These are phyloP conservation scores for Fomitiporia mediterranea DNA, from an alignment of 1,284 basidiomycete species.

Conservation along the genomic window DNA sequence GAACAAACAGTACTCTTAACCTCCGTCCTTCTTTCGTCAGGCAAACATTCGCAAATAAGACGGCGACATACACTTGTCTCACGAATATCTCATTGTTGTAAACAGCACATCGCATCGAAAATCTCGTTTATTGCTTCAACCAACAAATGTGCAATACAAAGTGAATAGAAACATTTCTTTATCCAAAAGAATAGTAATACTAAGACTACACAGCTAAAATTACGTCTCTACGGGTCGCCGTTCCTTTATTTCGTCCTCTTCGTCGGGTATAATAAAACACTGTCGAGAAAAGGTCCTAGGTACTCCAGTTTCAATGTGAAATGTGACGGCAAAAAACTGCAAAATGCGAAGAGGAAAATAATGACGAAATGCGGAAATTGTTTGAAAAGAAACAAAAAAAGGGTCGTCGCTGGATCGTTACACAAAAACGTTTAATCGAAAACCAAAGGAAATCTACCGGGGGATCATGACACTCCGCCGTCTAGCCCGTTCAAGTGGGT, in stretches of 20 bases:
- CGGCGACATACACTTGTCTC: too few relatives aligned
- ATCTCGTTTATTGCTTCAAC: too few relatives aligned
- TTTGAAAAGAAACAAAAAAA: not conserved
- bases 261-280: not conserved
- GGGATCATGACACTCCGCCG: constrained; percentile 9
- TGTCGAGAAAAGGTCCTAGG: too few relatives aligned
- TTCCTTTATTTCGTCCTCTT: too few relatives aligned
- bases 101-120: too few relatives aligned
- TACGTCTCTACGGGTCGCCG: not conserved
- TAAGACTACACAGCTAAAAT: not conserved
- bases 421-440: not conserved
- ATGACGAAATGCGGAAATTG: too few relatives aligned
- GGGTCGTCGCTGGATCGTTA: not conserved
- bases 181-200: not conserved
- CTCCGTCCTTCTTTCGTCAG: too few relatives aligned
- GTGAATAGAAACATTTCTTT: not conserved
- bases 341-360: too few relatives aligned
- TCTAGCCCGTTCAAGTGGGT: constrained; percentile 15
- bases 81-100: too few relatives aligned
- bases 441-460: not conserved
- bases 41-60: too few relatives aligned
- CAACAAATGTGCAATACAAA: not conserved
- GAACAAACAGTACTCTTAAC: too few relatives aligned
- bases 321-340: too few relatives aligned
- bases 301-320: not conserved